Evolutionary conservation across 768 basidiomycete species (phyloP).

Genomic region (Macrolepiota albuminosa): DNA sequence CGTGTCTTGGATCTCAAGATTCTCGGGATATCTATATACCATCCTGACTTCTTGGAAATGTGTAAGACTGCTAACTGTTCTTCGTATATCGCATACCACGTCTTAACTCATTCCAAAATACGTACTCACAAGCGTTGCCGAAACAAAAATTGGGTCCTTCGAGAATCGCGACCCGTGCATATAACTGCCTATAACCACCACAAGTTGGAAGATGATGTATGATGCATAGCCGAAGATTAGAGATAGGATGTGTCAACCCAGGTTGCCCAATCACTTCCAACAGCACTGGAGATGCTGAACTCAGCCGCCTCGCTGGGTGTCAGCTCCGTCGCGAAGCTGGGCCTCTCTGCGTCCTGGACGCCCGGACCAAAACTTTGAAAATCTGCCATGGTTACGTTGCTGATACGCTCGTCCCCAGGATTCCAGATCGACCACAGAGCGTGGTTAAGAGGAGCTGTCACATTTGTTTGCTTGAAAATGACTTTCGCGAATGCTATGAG

Average conservation of each 20-base stretch:
- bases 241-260: conserved; percentile 42
- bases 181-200: not conserved
- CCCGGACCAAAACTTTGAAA: conserved; percentile 41
- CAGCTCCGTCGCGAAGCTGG: conserved; percentile 37
- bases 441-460: conserved; percentile 34
- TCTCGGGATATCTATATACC: too few species aligned
- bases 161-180: not conserved
- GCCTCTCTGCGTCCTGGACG: conserved; percentile 26
- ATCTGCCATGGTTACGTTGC: conserved; percentile 42
- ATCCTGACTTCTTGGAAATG: too few species aligned
- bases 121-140: not conserved
- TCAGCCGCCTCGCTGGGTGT: conserved; percentile 29
- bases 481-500: conserved; percentile 42
- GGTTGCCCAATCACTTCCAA: conserved; percentile 38
- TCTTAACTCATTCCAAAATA: not conserved
- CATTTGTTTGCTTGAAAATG: conserved; percentile 41
- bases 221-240: not conserved
- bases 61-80: too few species aligned
- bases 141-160: not conserved
- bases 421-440: conserved; percentile 47
- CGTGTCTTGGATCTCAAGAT: too few species aligned
- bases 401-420: conserved; percentile 28
- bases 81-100: not conserved
- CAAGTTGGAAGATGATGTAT: not conserved
- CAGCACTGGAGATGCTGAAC: conserved; percentile 39